phyloP scores from a whole-genome alignment of 2,329 filamentous ascomycete species.

The Aaosphaeria pasadenensis region DNA sequence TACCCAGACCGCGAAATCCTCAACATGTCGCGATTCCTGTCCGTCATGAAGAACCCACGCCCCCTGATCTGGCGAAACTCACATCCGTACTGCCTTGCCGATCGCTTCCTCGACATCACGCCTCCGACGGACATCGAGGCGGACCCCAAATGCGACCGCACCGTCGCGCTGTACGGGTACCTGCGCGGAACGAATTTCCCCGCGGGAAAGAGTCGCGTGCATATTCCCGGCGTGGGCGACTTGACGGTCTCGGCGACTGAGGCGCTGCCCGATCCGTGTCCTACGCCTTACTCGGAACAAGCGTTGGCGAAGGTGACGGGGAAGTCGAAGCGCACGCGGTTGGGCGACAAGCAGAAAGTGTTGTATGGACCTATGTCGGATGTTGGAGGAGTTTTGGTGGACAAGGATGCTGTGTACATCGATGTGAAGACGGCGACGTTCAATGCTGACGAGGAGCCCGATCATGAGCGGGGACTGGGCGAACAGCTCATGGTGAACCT shows the following conservation, averaged over 20 bases:
- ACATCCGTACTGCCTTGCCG: conserved; percentile 89
- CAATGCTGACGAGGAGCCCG: conserved; percentile 56
- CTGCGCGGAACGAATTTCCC: conserved; percentile 92
- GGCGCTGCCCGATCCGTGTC: conserved; percentile 87
- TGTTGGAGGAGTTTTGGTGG: conserved; percentile 90
- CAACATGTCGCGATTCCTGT: conserved; percentile 91
- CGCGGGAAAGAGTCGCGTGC: conserved; percentile 78
- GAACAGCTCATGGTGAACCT: conserved; percentile 92
- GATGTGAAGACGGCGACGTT: conserved; percentile 72
- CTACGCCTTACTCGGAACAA: conserved; percentile 87
- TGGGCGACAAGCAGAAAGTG: conserved; percentile 96
- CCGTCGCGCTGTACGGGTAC: conserved; percentile 89
- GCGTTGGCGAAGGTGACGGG: conserved; percentile 80
- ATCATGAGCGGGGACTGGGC: conserved; percentile 79
- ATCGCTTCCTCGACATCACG: conserved; percentile 93
- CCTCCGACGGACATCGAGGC: conserved; percentile 89
- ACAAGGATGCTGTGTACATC: conserved; percentile 95
- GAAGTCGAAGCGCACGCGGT: conserved; percentile 72
- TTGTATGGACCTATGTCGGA: conserved; percentile 98
- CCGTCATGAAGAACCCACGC: conserved; percentile 97
- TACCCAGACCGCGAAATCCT: conserved; percentile 97
- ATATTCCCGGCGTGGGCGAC: conserved; percentile 90
- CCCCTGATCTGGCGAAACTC: conserved; percentile 96
- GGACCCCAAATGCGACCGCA: conserved; percentile 84
- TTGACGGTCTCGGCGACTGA: conserved; percentile 81